Base-by-base conservation (phyloP, 495 filamentous ascomycete species). In the Neurospora sp. region DNA sequence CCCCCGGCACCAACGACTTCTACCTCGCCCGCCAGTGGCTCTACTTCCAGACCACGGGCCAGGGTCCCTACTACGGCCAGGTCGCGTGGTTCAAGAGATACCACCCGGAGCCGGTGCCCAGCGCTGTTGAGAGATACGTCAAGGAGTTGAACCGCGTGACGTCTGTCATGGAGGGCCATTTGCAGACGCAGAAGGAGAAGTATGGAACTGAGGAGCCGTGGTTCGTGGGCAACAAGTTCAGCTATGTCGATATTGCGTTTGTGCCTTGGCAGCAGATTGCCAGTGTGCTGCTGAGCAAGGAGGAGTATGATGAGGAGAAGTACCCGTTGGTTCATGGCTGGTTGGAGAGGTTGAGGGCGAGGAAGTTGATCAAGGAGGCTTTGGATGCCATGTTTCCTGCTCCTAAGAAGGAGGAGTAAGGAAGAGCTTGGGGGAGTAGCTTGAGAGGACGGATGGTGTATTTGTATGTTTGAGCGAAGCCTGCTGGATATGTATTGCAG, bases 31-130 rank as follows among this genome's bases (percentile, higher is more conserved):
- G 89, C 76, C 91, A 93, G 77, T 93, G 87, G 84, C 83, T 92
- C 0, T 85, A 85, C 77, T 92, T 88, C 82, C 91, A 93, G 81
- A 82, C 85, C 75, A 86, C 85, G 3, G 90, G 90, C n/a, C 91
- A 93, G 78, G 91, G 89, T 1, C 90, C 90, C 0, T 92, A 91
- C 81, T 92, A 84, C 75, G 88, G 89, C 22, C 88, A 90, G 77
- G 82, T 81, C 0, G 77, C 74, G 18, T 84, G 83, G 80, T 78
- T 93, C 80, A 78, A 70, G 7, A 74, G 74, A 10, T 84, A 76
- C 74, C 89, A 93, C 81, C 44, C 83, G 0, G 89, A 91, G 79
- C 83, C 88, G 79, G 27, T 91, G 22, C 85, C 82, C 14, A 87
- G 83, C 39, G 90, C 88, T 1, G 77, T 86, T 10, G 85, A 88